Evolutionary conservation across 164 flowering plant genomes (phyloP).

Genomic region (Saururus chinensis): DNA sequence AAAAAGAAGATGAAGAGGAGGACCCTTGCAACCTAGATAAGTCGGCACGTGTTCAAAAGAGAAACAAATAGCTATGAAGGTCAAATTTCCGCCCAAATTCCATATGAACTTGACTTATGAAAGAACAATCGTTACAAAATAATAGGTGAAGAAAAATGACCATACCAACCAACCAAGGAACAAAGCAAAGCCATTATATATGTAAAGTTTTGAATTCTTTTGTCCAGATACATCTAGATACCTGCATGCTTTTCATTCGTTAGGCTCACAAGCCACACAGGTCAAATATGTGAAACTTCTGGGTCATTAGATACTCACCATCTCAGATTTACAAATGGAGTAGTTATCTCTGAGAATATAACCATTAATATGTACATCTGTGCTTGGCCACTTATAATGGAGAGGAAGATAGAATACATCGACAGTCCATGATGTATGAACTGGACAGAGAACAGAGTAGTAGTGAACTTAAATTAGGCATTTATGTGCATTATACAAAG

Average conservation of each 20-base stretch:
- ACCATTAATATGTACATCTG: slow-evolving; percentile 65
- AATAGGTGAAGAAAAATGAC: background rate
- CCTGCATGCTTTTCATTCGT: slow-evolving; percentile 25
- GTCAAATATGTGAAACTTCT: background rate
- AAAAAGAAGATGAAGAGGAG: slow-evolving; percentile 52
- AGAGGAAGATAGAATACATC: slow-evolving; percentile 42
- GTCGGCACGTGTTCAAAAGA: background rate
- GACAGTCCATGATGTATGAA: slow-evolving; percentile 71
- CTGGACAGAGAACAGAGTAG: slow-evolving; percentile 20
- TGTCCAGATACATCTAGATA: slow-evolving; percentile 61
- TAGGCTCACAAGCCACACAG: background rate
- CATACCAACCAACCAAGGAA: slow-evolving; percentile 52
- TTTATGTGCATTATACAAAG: background rate
- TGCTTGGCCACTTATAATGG: slow-evolving; percentile 54
- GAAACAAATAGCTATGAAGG: background rate
- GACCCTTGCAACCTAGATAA: slow-evolving; percentile 55
- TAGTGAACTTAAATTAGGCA: background rate
- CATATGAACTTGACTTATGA: too few relatives aligned
- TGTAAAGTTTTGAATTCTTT: slow-evolving; percentile 52
- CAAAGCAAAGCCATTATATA: slow-evolving; percentile 55
- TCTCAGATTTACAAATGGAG: slow-evolving; percentile 74
- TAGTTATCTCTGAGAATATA: slow-evolving; percentile 67
- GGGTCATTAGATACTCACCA: slow-evolving; percentile 31
- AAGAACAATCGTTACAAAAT: too few relatives aligned
- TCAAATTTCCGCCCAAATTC: background rate